Evolutionary conservation across 495 filamentous ascomycete species (phyloP), one percentile per base, ranked within the genome.

Genomic region (Penicillium subrubescens): DNA sequence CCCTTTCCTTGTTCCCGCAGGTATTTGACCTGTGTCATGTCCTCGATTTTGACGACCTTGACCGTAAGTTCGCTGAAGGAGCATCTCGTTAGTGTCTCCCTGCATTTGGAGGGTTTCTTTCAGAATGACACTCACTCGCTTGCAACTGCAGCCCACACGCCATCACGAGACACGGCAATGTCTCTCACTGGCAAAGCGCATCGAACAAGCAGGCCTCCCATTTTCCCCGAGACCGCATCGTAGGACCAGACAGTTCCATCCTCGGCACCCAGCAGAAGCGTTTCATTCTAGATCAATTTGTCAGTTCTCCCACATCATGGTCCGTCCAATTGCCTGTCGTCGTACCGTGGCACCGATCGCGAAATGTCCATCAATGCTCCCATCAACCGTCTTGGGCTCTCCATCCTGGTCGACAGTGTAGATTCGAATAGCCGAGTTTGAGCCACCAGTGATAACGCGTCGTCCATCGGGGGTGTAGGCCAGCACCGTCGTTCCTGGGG

Each of bases 171-270:
- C 17, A 98, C 78, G 1, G 89, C 89, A 62, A 99, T 83, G 71
- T 97, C 93, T 71, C 95, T 84, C 15, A 97, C 86, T 8, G 95
- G 90, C 10, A 99, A 81, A 15, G 92, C 86, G 64, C 87, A 92
- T 46, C 95, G 90, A 2, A 93, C 85, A 41, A 98, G 85, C 57
- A 95, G 88, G 64, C 87, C 87, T 43, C 93, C 89, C 75, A 94
- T 89, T 56, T 84, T 75, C 61, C 92, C 93, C n/a, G 85, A 85
- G 51, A 85, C 78, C 59, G 96, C 82, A 17, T 90, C 89, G 79
- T 95, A 98, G 66, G 91, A 85, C 78, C 87, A 94, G 65, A 99
- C 92, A 33, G 90, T 93, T 63, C 95, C 96, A 82, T 98, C 93
- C 75, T 99, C 95, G 21, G 91, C 89, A 34, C 93, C 94, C 62